Evolutionary conservation across 495 filamentous ascomycete genomes (phyloP), one percentile per base, ranked within the genome.

Genomic region (Neurospora sp.): DNA sequence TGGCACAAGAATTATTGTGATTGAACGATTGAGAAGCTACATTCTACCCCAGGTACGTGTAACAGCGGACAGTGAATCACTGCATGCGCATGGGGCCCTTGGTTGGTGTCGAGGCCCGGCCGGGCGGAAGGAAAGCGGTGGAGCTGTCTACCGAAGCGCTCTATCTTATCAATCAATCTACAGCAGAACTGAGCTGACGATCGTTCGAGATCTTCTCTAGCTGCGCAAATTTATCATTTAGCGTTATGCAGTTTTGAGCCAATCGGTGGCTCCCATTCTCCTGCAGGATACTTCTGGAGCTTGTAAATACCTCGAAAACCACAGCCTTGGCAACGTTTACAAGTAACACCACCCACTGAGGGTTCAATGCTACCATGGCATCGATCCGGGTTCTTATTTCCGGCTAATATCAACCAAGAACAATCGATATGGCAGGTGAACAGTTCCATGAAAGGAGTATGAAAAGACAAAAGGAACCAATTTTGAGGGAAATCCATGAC

Each of bases 161-260:
- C 8, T 73, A 74, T 74, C 74, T 79, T 74, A 79, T 79, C 76
- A 79, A 79, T 79, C 76, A 73, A 78, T 79, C 77, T 73, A 62
- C 48, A 5, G 8, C 43, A 21, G 17, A 62, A 15, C 21, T 24
- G 10, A 5, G 37, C 37, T 59, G 48, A 59, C 5, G 5, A 54
- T 54, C n/a, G 45, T 24, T 54, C 45, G 45, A 54, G n/a, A 54
- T 54, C 37, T 8, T 11, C 45, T 7, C 10, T 24, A 11, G 45
- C n/a, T 54, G 45, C 42, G 42, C 42, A n/a, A 40, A n/a, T 43
- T n/a, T 43, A 43, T 43, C 42, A 4, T 40, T 43, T 42, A 43
- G 42, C 42, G 42, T 43, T 19, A 43, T 43, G 42, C 19, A 43
- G 42, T 19, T 43, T n/a, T 4, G 42, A 7, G 19, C 42, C 42